These are phyloP conservation scores for Sapria himalayana DNA, from an alignment of 345 rosid species.

Conservation along the genomic window DNA sequence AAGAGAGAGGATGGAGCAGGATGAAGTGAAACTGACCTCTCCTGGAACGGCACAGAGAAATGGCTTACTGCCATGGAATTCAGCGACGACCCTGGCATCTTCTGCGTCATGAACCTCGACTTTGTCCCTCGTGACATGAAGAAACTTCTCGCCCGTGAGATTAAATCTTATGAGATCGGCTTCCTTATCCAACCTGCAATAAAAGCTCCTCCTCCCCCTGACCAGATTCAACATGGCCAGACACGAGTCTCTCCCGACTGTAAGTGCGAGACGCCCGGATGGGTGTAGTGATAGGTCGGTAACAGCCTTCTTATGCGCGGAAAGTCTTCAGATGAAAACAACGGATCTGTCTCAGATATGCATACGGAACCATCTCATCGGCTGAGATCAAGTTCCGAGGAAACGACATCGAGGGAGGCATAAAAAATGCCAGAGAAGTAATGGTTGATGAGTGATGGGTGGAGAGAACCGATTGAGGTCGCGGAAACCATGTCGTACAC, in stretches of 20 bases:
- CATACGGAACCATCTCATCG: conserved; percentile 73
- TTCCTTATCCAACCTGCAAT: conserved; percentile 49
- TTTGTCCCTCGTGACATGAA: conserved; percentile 39
- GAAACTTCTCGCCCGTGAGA: conserved; percentile 39
- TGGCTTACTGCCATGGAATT: conserved; percentile 38
- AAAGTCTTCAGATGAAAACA: conserved; percentile 45
- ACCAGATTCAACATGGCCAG: conserved; percentile 75
- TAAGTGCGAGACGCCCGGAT: conserved; percentile 64
- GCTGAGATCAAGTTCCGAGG: conserved; percentile 82
- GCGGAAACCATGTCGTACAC: conserved; percentile 70
- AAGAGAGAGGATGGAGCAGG: too few species aligned
- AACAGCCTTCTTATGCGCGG: conserved; percentile 43
- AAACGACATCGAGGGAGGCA: conserved; percentile 47
- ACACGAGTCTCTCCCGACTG: conserved; percentile 65
- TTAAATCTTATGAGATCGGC: conserved; percentile 46
- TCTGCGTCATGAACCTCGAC: conserved; percentile 64
- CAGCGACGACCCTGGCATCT: conserved; percentile 55
- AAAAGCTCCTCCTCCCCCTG: conserved; percentile 71
- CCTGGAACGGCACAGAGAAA: conserved; percentile 69
- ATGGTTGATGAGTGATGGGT: conserved; percentile 52
- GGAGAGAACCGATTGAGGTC: conserved; percentile 65
- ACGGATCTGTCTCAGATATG: conserved; percentile 68
- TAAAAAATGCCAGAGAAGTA: conserved; percentile 62
- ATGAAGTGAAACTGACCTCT: conserved; percentile 51
- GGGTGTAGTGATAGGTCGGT: conserved; percentile 61